These are phyloP conservation scores for Aspergillus ostianus DNA, from an alignment of 495 filamentous ascomycete genomes.

Conservation along the genomic window DNA sequence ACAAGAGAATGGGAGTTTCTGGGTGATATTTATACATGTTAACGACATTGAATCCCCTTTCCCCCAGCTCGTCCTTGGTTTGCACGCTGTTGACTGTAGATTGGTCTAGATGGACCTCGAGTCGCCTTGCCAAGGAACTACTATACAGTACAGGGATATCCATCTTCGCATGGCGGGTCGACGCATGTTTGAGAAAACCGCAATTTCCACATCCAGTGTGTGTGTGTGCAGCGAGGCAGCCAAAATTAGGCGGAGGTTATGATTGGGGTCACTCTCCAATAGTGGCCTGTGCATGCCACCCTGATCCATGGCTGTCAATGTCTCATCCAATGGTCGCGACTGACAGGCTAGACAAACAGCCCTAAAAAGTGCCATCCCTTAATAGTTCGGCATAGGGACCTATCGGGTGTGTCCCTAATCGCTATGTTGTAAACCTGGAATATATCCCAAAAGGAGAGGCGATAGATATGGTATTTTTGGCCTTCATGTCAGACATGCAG, in stretches of 20 bases:
- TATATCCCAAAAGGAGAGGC: too few relatives aligned
- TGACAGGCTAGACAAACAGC: not conserved
- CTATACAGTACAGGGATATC: not conserved
- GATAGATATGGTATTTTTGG: not conserved
- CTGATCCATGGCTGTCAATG: not conserved
- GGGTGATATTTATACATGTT: constrained; percentile 1
- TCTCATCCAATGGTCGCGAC: not conserved
- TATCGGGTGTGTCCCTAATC: not conserved
- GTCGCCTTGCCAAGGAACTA: not conserved
- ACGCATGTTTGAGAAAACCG: not conserved
- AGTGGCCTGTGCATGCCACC: not conserved
- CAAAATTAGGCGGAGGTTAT: not conserved
- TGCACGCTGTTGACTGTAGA: not conserved
- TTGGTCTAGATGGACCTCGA: not conserved
- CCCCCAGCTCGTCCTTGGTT: not conserved
- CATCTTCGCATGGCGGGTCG: not conserved
- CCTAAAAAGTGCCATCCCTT: not conserved
- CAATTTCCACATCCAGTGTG: not conserved
- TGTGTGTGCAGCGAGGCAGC: not conserved
- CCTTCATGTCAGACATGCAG: constrained; percentile 3
- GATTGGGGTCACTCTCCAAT: not conserved
- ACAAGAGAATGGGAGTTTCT: not conserved
- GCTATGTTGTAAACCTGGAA: too few relatives aligned
- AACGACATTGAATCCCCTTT: not conserved
- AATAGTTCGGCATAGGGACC: too few relatives aligned